These are phyloP conservation scores for Dalbergia cultrata DNA, from an alignment of 306 rosid genomes.

Conservation along the genomic window DNA sequence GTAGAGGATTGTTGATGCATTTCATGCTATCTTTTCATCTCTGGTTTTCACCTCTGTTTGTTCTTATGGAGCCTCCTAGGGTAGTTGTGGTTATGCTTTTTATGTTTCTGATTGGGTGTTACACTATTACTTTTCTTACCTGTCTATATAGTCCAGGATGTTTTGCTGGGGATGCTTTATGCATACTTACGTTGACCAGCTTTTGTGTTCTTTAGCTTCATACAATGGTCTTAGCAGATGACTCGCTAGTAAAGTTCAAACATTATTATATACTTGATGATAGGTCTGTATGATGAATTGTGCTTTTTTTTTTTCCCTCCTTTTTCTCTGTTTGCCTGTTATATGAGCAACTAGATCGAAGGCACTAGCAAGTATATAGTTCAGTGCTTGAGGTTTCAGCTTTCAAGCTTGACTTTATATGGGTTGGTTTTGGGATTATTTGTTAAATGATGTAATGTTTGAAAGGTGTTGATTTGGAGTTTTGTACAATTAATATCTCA, in stretches of 20 bases:
- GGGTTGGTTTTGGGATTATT: background rate
- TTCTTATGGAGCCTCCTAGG: background rate
- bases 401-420: background rate
- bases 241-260: constrained; percentile 4
- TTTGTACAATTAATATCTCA: constrained; percentile 1
- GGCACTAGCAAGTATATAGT: constrained; percentile 15
- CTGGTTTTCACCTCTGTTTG: background rate
- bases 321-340: background rate
- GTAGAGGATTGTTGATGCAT: background rate
- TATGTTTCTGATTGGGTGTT: constrained; percentile 2
- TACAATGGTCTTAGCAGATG: background rate
- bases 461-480: constrained; percentile 14
- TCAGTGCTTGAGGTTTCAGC: constrained; percentile 20
- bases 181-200: background rate
- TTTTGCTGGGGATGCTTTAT: background rate
- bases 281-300: constrained; percentile 12
- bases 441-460: constrained; percentile 5
- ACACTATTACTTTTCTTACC: constrained; percentile 18
- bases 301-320: background rate
- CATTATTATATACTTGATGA: background rate
- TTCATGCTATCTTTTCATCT: too few species aligned
- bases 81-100: constrained; percentile 10
- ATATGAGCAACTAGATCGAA: constrained; percentile 17
- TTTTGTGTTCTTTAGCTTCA: background rate
- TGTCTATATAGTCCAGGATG: constrained; percentile 1